A percentile compares a stretch with the other conserved stretches of the same genome.
These are phyloP conservation scores for Mucor mucedo DNA, from an alignment of 371 early-diverging fungal species.

Conservation along the genomic window DNA sequence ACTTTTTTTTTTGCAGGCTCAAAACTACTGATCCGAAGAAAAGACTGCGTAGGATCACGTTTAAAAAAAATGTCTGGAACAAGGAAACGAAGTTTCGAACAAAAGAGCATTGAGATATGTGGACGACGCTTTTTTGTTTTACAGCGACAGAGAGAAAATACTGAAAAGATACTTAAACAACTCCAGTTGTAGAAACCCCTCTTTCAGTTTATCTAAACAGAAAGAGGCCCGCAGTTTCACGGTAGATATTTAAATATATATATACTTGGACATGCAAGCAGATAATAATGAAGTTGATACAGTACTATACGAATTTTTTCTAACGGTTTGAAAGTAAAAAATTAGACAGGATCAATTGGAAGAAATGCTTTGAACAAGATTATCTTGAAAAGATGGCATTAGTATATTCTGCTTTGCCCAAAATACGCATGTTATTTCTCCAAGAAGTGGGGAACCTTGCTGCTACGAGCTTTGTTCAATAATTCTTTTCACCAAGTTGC, in stretches of 20 bases:
- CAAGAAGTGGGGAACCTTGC: constrained; percentile 19
- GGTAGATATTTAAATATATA: too few species aligned
- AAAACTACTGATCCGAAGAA: too few species aligned
- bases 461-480: constrained; percentile 23
- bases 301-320: constrained; percentile 23
- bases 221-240: constrained; percentile 8
- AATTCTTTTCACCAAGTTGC: constrained; percentile 18
- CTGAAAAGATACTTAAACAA: constrained; percentile 26
- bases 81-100: constrained; percentile 23
- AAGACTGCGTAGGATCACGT: too few species aligned
- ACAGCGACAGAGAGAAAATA: constrained; percentile 28
- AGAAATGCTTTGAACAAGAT: constrained; percentile 28
- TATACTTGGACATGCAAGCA: background rate
- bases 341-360: constrained; percentile 24
- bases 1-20: too few species aligned
- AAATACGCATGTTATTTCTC: constrained; percentile 23
- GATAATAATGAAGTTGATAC: constrained; percentile 7
- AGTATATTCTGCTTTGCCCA: constrained; percentile 28
- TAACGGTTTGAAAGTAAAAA: constrained; percentile 23
- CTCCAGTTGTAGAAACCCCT: constrained; percentile 18
- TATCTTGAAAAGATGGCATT: constrained; percentile 19
- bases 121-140: constrained; percentile 8
- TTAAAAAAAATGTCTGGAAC: constrained; percentile 23
- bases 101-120: constrained; percentile 30
- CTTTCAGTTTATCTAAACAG: constrained; percentile 24